Base-by-base conservation (phyloP, 2,329 filamentous ascomycete species). In the Trichoderma atroviride region DNA sequence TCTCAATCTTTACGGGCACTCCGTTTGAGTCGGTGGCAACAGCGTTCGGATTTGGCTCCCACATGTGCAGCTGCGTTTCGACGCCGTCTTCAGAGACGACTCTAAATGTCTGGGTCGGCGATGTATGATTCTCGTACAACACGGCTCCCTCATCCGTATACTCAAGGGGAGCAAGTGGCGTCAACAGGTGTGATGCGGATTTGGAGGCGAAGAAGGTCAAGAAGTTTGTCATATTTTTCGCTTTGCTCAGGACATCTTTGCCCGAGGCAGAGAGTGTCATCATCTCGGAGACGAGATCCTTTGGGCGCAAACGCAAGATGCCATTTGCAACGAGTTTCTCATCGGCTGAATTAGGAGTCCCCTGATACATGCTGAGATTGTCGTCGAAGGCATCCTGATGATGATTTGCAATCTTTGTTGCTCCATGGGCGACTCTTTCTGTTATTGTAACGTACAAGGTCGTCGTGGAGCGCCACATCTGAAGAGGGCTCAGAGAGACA, bases 371-470 rank as follows among this genome's bases (percentile, higher is more conserved):
- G 13, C 27, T 5, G 6, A 27, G 6, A 10, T 22, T n/a, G 19
- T 57, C 27, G 4, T 57, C 16, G 27, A 14, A 47, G 16, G 16
- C 3, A 24, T 24, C 19, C 4, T 13, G 31, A 5, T 64, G 29
- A n/a, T 50, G 4, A 14, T 27, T 33, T 5, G 35, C 19, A 4
- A 33, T 47, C 5, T 14, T 10, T 7, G n/a, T 11, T 24, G 43
- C n/a, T 4, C 40, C 9, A 1, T 16, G 9, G 1, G 16, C 40
- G 19, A 4, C n/a, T n/a, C 85, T 86, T 69, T 84, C 78, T 19
- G 86, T 86, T 68, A 91, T 83, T 1, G 85, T 88, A 57, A 89
- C 87, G 71, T 88, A 90, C 0, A 91, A 81, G 0, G 87, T 90
- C 24, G 84, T 88, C 0, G 88, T 89, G 2, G 88, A 86, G 60